Evolutionary conservation across 1,284 basidiomycete genomes (phyloP).

Genomic region (Apiotrichum laibachii): DNA sequence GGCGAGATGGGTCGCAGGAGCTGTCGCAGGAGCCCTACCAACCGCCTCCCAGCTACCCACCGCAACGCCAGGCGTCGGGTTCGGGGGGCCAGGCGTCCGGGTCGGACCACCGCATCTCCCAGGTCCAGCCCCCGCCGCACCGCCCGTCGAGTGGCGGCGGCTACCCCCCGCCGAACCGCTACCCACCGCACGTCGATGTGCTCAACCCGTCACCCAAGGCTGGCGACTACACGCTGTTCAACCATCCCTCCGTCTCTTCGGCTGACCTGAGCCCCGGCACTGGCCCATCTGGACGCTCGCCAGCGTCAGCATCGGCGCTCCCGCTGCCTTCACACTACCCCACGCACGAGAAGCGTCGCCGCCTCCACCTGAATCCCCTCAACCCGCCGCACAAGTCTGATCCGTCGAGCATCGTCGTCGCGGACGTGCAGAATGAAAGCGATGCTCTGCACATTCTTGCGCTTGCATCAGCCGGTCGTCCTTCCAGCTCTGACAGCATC

Average conservation of each 20-base stretch:
- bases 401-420: conserved; percentile 46
- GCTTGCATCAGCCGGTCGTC: conserved; percentile 35
- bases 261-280: conserved; percentile 24
- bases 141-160: neutral
- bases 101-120: neutral
- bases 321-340: neutral
- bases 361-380: conserved; percentile 35
- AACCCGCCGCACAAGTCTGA: conserved; percentile 21
- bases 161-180: neutral
- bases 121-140: neutral
- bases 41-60: neutral
- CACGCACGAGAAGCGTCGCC: conserved; percentile 28
- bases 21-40: neutral
- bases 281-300: conserved; percentile 1
- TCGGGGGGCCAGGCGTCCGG: neutral
- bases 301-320: neutral
- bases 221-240: conserved; percentile 17
- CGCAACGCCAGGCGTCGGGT: neutral
- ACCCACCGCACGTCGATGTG: conserved; percentile 10
- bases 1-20: conserved; percentile 18
- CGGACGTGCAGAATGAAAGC: conserved; percentile 51
- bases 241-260: conserved; percentile 16
- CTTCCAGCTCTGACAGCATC: conserved; percentile 6
- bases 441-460: conserved; percentile 51
- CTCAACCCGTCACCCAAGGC: conserved; percentile 18